A percentile compares a stretch with the other conserved stretches of the same genome.
phyloP scores from a whole-genome alignment of 2,329 filamentous ascomycete species.

The Aspergillus sp. region DNA sequence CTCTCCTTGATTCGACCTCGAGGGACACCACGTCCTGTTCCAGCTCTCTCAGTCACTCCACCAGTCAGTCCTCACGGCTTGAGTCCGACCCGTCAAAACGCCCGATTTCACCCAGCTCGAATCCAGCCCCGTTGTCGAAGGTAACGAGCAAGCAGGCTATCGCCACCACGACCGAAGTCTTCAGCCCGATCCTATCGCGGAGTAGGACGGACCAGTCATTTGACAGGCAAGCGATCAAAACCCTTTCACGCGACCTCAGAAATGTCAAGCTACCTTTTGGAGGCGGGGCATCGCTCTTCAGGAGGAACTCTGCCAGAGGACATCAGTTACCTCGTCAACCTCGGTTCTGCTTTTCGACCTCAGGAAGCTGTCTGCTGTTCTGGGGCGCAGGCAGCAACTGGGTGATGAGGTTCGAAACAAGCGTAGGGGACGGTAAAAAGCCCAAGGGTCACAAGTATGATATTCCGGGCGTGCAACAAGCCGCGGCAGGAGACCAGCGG shows the following conservation, averaged over 20 bases:
- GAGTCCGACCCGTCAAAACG: conserved; percentile 19
- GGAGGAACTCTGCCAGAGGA: conserved; percentile 23
- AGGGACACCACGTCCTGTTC: conserved; percentile 23
- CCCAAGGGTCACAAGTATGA: conserved; percentile 36
- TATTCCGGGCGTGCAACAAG: conserved; percentile 33
- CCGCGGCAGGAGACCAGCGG: conserved; percentile 35
- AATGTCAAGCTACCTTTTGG: conserved; percentile 23
- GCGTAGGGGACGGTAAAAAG: conserved; percentile 26
- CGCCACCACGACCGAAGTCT: conserved; percentile 15
- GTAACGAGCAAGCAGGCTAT: conserved; percentile 18
- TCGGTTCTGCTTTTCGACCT: conserved; percentile 33
- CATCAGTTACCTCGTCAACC: conserved; percentile 33
- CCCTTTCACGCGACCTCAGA: conserved; percentile 24
- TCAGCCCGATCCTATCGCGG: conserved; percentile 12
- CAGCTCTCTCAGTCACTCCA: conserved; percentile 27
- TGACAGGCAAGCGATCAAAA: conserved; percentile 21
- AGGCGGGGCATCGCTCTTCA: conserved; percentile 21
- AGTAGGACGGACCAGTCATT: conserved; percentile 11
- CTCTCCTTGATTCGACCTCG: conserved; percentile 21
- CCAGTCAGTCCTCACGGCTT: conserved; percentile 24
- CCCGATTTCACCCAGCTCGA: conserved; percentile 18
- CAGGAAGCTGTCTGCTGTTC: conserved; percentile 23
- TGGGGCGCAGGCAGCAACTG: conserved; percentile 24
- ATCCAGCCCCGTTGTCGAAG: conserved; percentile 16
- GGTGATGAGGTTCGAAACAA: conserved; percentile 34